These are phyloP conservation scores for Aspergillus sojae DNA, from an alignment of 2,329 filamentous ascomycete genomes.

Conservation along the genomic window DNA sequence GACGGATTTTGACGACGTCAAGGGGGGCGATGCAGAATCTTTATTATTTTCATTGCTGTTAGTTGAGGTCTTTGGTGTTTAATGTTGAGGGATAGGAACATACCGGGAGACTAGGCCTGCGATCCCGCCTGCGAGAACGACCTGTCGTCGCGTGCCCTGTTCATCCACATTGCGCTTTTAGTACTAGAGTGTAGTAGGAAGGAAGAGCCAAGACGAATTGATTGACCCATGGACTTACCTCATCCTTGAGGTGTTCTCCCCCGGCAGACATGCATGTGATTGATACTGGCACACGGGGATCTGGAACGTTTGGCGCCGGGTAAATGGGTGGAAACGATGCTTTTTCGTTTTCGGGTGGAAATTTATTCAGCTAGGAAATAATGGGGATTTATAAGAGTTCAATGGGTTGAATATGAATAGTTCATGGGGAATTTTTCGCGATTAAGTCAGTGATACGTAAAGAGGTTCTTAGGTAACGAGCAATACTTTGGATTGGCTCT, in stretches of 20 bases:
- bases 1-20: conserved; percentile 96
- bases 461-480: background rate
- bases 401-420: background rate
- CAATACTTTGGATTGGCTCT: background rate
- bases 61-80: background rate
- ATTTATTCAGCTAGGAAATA: background rate
- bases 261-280: conserved; percentile 65
- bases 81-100: conserved; percentile 9
- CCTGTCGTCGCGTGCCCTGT: conserved; percentile 68
- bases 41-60: conserved; percentile 9
- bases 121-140: conserved; percentile 66
- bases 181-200: background rate
- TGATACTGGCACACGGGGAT: conserved; percentile 7
- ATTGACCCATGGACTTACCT: conserved; percentile 48
- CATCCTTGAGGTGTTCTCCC: conserved; percentile 68
- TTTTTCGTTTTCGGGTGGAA: background rate
- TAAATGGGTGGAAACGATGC: background rate
- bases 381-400: background rate
- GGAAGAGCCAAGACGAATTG: background rate
- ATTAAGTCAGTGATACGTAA: conserved; percentile 5
- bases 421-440: background rate
- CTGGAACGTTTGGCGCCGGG: background rate
- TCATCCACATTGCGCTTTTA: background rate
- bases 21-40: conserved; percentile 93
- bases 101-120: conserved; percentile 89